phyloP scores from a whole-genome alignment of 768 basidiomycete species.

The Tylopilus plumbeoviolaceoides region DNA sequence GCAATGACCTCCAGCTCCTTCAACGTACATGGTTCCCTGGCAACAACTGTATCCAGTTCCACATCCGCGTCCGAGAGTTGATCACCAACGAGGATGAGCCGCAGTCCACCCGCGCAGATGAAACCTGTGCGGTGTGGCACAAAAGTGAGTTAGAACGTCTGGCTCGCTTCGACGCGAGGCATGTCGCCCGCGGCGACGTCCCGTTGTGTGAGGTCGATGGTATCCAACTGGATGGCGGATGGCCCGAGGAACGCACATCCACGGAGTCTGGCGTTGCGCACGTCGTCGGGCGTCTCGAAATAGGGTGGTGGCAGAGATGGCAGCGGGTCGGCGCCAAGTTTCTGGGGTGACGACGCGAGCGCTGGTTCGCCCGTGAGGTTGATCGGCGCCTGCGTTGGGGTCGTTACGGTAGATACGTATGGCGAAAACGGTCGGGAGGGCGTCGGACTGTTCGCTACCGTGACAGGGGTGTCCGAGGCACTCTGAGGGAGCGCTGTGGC shows the following conservation, averaged over 20 bases:
- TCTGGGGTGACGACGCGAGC: conserved; percentile 16
- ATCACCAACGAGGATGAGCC: conserved; percentile 64
- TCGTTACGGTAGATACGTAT: conserved; percentile 5
- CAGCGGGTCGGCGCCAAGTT: conserved; percentile 4
- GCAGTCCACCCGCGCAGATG: conserved; percentile 60
- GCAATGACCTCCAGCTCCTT: too few relatives aligned
- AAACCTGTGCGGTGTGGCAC: conserved; percentile 61
- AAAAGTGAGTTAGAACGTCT: conserved; percentile 64
- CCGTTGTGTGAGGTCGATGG: conserved; percentile 34
- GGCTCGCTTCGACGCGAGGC: conserved; percentile 37
- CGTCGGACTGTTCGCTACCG: neutral
- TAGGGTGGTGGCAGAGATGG: conserved; percentile 43
- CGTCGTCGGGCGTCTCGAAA: conserved; percentile 40
- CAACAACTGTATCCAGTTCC: too few relatives aligned
- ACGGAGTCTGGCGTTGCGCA: conserved; percentile 25
- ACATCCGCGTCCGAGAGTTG: conserved; percentile 37
- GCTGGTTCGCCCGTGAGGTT: conserved; percentile 3
- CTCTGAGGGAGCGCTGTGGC: conserved; percentile 11
- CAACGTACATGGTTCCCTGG: too few relatives aligned
- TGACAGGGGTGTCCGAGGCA: conserved; percentile 5
- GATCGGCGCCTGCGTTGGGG: conserved; percentile 2
- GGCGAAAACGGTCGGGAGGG: conserved; percentile 7
- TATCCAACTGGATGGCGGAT: conserved; percentile 46
- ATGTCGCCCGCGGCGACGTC: conserved; percentile 2
- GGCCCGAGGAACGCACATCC: conserved; percentile 47